Evolutionary conservation across 306 rosid genomes (phyloP).

Genomic region (Canavalia ensiformis): DNA sequence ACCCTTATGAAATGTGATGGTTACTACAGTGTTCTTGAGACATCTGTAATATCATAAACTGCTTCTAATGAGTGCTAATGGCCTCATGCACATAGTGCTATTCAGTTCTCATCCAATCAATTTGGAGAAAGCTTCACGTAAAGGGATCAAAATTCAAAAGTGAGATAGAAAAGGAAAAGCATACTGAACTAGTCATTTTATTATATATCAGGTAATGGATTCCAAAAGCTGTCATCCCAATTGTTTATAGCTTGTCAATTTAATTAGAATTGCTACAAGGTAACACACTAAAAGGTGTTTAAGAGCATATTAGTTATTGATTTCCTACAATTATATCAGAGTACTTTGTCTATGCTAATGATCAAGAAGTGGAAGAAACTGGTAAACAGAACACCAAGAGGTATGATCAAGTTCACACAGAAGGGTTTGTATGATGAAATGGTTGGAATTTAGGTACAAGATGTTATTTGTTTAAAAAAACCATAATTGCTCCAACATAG

Average conservation of each 20-base stretch:
- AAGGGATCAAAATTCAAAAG: constrained; percentile 41
- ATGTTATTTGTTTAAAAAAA: constrained; percentile 42
- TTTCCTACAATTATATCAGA: neutral
- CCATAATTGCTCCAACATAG: constrained; percentile 42
- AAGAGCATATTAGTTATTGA: neutral
- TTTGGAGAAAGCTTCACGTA: constrained; percentile 41
- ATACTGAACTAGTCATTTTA: constrained; percentile 27
- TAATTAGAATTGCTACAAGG: constrained; percentile 14
- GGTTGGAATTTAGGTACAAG: constrained; percentile 58
- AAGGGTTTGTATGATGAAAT: constrained; percentile 22
- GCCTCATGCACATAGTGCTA: constrained; percentile 53
- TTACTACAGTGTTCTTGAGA: constrained; percentile 47
- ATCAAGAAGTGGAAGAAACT: neutral
- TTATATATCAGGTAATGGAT: constrained; percentile 31
- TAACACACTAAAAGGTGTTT: neutral
- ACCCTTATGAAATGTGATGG: constrained; percentile 50
- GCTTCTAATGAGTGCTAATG: constrained; percentile 45
- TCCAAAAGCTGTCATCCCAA: constrained; percentile 5
- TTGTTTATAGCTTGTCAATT: constrained; percentile 33
- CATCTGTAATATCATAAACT: constrained; percentile 60
- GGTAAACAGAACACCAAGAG: constrained; percentile 19
- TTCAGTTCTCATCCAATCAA: constrained; percentile 67
- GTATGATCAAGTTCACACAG: constrained; percentile 34
- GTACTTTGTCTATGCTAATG: constrained; percentile 29
- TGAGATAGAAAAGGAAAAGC: constrained; percentile 47